Evolutionary conservation across 1,139 yeast species (phyloP).

Genomic region (Pneumocystis murina): DNA sequence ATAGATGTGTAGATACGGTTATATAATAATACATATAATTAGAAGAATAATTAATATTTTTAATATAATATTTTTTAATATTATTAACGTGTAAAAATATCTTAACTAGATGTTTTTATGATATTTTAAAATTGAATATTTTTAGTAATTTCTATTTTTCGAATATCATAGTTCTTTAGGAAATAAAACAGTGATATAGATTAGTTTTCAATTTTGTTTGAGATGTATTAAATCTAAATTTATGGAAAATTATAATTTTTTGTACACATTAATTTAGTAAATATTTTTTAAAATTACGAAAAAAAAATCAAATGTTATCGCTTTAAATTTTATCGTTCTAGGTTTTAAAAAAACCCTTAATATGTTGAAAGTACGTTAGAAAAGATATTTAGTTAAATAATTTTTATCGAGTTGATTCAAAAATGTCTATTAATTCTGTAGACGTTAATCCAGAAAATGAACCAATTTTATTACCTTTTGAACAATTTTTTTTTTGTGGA

Average conservation of each 20-base stretch:
- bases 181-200: not conserved
- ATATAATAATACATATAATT: too few species aligned
- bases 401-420: not conserved
- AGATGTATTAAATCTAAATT: too few species aligned
- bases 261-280: not conserved
- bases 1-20: too few species aligned
- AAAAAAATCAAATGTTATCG: not conserved
- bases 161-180: not conserved
- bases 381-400: not conserved
- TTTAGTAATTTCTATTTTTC: not conserved
- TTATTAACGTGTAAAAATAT: too few species aligned
- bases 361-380: not conserved
- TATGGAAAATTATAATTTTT: not conserved
- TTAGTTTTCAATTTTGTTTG: too few species aligned
- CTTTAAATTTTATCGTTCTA: not conserved
- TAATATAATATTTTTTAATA: too few species aligned
- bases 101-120: too few species aligned
- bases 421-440: not conserved
- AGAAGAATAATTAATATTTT: too few species aligned
- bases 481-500: not conserved
- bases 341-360: not conserved
- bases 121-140: not conserved
- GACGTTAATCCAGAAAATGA: not conserved
- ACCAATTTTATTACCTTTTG: not conserved
- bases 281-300: not conserved